phyloP scores from a whole-genome alignment of 2,329 filamentous ascomycete genomes.

The Ustilaginoidea virens region DNA sequence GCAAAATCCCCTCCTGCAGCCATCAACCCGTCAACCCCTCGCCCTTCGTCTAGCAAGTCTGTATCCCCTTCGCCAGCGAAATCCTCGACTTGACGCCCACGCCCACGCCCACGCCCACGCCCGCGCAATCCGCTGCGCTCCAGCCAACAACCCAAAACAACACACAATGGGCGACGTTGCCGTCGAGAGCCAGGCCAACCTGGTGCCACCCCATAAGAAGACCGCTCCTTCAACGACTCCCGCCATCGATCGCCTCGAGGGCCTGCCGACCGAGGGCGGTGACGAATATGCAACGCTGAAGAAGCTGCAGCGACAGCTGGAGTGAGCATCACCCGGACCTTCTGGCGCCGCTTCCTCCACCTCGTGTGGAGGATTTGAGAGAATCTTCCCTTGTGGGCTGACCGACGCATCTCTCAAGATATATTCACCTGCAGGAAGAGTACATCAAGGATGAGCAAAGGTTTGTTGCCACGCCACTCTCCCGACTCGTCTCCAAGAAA shows the following conservation, averaged over 20 bases:
- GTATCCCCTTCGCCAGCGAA: too few relatives aligned
- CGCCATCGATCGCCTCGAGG: conserved; percentile 81
- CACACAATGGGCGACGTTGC: conserved; percentile 71
- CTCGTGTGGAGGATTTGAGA: too few relatives aligned
- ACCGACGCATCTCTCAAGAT: too few relatives aligned
- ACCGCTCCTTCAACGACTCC: conserved; percentile 65
- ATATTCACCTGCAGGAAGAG: conserved; percentile 96
- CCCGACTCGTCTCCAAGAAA: neutral
- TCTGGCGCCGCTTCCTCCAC: neutral
- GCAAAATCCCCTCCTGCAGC: too few relatives aligned
- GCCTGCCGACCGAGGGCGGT: conserved; percentile 60
- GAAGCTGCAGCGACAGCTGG: conserved; percentile 88
- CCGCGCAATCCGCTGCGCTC: conserved; percentile 2
- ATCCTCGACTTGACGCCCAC: too few relatives aligned
- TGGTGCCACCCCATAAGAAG: conserved; percentile 66
- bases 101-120: too few relatives aligned
- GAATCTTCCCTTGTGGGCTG: too few relatives aligned
- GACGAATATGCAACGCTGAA: conserved; percentile 95
- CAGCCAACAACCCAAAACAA: too few relatives aligned
- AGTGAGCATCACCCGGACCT: conserved; percentile 39
- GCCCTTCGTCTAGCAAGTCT: too few relatives aligned
- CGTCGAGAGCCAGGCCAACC: conserved; percentile 67
- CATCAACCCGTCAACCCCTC: too few relatives aligned
- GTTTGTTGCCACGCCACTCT: conserved; percentile 23
- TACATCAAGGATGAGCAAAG: conserved; percentile 99